These are phyloP conservation scores for Lithohypha guttulata DNA, from an alignment of 2,329 filamentous ascomycete genomes.

Conservation along the genomic window DNA sequence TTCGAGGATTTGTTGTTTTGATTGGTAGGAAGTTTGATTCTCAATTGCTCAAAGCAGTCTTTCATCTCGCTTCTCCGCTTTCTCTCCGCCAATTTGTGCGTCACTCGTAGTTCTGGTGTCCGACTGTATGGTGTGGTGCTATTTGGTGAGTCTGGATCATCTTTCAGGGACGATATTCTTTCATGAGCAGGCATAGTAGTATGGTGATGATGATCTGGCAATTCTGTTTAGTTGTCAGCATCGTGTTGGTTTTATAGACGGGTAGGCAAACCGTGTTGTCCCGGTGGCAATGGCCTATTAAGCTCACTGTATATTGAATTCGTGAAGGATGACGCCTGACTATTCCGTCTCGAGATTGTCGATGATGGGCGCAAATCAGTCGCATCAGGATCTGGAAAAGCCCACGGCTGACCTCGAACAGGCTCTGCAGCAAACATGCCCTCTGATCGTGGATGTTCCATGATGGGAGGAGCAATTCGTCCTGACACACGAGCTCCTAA, in stretches of 20 bases:
- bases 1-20: slow-evolving; percentile 43
- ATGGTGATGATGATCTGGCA: slow-evolving; percentile 19
- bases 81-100: slow-evolving; percentile 40
- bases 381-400: slow-evolving; percentile 40
- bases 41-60: slow-evolving; percentile 39
- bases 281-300: slow-evolving; percentile 41
- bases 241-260: too few relatives aligned
- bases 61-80: slow-evolving; percentile 45
- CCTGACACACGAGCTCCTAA: slow-evolving; percentile 32
- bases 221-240: slow-evolving; percentile 25
- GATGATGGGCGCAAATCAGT: slow-evolving; percentile 18
- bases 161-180: slow-evolving; percentile 37
- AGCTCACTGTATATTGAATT: slow-evolving; percentile 42
- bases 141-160: slow-evolving; percentile 33
- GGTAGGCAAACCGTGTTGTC: slow-evolving; percentile 39
- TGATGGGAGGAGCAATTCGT: slow-evolving; percentile 39
- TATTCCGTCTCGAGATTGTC: not conserved
- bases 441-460: slow-evolving; percentile 38
- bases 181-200: slow-evolving; percentile 30
- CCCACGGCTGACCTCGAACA: slow-evolving; percentile 40
- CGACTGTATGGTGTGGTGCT: slow-evolving; percentile 38
- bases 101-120: slow-evolving; percentile 39
- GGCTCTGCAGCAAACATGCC: slow-evolving; percentile 41
- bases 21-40: slow-evolving; percentile 33
- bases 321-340: slow-evolving; percentile 21